phyloP scores from a whole-genome alignment of 306 rosid genomes.

The Fagus crenata region DNA sequence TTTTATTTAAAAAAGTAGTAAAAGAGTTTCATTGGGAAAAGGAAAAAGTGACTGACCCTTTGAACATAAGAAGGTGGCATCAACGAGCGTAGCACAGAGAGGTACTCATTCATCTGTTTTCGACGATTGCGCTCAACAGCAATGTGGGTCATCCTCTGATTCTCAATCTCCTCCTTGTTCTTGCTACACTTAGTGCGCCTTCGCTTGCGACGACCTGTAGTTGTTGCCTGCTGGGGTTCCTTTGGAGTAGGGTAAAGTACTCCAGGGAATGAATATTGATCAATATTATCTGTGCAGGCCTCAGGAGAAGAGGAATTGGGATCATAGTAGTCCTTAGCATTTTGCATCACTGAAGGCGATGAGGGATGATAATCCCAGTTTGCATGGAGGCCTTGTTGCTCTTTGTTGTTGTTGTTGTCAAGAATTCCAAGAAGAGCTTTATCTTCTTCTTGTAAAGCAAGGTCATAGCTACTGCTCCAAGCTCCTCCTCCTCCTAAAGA shows the following conservation, averaged over 20 bases:
- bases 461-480: slow-evolving; percentile 23
- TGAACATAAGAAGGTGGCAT: slow-evolving; percentile 91
- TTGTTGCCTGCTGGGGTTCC: slow-evolving; percentile 3
- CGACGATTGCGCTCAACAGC: slow-evolving; percentile 89
- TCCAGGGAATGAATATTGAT: not conserved
- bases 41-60: slow-evolving; percentile 52
- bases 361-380: slow-evolving; percentile 29
- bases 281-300: slow-evolving; percentile 13
- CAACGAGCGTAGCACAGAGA: slow-evolving; percentile 67
- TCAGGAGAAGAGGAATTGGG: slow-evolving; percentile 39
- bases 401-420: not conserved
- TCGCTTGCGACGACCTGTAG: slow-evolving; percentile 53
- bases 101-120: slow-evolving; percentile 88
- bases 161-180: slow-evolving; percentile 84
- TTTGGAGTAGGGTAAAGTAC: slow-evolving; percentile 5
- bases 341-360: slow-evolving; percentile 31
- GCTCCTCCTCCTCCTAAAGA: slow-evolving; percentile 20
- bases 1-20: not conserved
- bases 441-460: slow-evolving; percentile 32
- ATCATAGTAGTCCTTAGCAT: slow-evolving; percentile 23
- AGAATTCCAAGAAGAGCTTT: slow-evolving; percentile 20
- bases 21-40: not conserved
- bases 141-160: slow-evolving; percentile 93
- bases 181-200: slow-evolving; percentile 62
- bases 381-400: slow-evolving; percentile 17